A percentile compares a stretch with the other conserved stretches of the same genome.
phyloP scores from a whole-genome alignment of 192 early-diverging fungal species.

The Coemansia biformis region DNA sequence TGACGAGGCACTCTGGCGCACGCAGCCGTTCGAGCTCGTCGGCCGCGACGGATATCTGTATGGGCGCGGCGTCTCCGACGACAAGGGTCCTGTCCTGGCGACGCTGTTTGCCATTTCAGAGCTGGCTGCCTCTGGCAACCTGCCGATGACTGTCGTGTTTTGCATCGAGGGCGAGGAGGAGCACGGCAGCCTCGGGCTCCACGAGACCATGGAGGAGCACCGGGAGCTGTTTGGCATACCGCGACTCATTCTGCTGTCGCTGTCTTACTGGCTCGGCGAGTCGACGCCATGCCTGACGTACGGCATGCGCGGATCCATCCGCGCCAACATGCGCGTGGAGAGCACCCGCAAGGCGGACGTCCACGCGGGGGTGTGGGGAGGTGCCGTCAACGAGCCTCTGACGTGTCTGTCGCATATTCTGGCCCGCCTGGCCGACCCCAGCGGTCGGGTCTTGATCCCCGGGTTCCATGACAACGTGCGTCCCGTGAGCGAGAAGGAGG shows the following conservation, averaged over 20 bases:
- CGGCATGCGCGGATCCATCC: conserved; percentile 70
- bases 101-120: conserved; percentile 68
- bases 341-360: conserved; percentile 54
- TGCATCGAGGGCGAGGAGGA: conserved; percentile 80
- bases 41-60: conserved; percentile 70
- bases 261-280: conserved; percentile 77
- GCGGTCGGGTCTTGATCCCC: conserved; percentile 59
- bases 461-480: conserved; percentile 66
- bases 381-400: conserved; percentile 67
- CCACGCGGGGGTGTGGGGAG: conserved; percentile 72
- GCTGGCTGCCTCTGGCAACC: conserved; percentile 52
- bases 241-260: conserved; percentile 50
- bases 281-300: conserved; percentile 72
- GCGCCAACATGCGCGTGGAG: conserved; percentile 55
- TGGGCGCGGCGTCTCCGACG: conserved; percentile 73
- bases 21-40: conserved; percentile 60
- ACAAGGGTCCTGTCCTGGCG: conserved; percentile 74
- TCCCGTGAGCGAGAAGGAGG: conserved; percentile 52
- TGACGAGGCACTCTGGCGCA: conserved; percentile 59
- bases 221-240: conserved; percentile 29
- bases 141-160: conserved; percentile 65
- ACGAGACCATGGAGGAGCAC: conserved; percentile 52
- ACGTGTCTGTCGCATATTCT: conserved; percentile 63
- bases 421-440: conserved; percentile 51
- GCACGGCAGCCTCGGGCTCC: conserved; percentile 64